Evolutionary conservation across 495 filamentous ascomycete species (phyloP), one percentile per base, ranked within the genome.

Genomic region (Xylaria flabelliformis): DNA sequence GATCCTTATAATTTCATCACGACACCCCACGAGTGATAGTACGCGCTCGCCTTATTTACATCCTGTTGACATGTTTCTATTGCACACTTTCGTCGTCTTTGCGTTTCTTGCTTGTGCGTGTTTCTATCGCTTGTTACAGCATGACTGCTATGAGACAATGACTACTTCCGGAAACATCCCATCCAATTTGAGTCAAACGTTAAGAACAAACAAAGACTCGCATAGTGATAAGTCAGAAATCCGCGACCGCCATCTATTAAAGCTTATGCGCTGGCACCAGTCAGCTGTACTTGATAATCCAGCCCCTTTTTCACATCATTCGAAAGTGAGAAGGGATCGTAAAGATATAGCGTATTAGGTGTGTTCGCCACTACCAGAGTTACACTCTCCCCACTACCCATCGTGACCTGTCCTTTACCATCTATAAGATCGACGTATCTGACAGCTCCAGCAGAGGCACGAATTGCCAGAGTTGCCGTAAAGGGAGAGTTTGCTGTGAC

Each of bases 301-400:
- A 85, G 46, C 8, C 83, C 83, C 19, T 62, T 76, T 70, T 79
- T 84, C 17, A 80, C 76, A 17, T 82, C 82, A 8, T 72, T 73
- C 10, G 80, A 77, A 42, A 85, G 78, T 26, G 74, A 72, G 73
- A 85, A 85, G 26, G 83, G 78, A 73, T 85, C 82, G 73, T 81
- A 85, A 55, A 81, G 72, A 24, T 79, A 73, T 55, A 83, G 73
- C 26, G 78, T 70, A 36, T 34, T 70, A 6, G 83, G 82, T 15
- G 82, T 84, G 68, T 84, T 84, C 32, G 72, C 83, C 62, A 85
- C 79, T 1, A 84, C 83, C 29, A 84, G 71, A 50, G 70, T 81
- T 8, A 78, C 80, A 76, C 82, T 80, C 69, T 85, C 41, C 8
- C 58, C 58, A 8, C 13, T 61, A 19, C 19, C 21, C 17, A 61